These are phyloP conservation scores for Neofusicoccum ribis DNA, from an alignment of 2,329 filamentous ascomycete species.

Conservation along the genomic window DNA sequence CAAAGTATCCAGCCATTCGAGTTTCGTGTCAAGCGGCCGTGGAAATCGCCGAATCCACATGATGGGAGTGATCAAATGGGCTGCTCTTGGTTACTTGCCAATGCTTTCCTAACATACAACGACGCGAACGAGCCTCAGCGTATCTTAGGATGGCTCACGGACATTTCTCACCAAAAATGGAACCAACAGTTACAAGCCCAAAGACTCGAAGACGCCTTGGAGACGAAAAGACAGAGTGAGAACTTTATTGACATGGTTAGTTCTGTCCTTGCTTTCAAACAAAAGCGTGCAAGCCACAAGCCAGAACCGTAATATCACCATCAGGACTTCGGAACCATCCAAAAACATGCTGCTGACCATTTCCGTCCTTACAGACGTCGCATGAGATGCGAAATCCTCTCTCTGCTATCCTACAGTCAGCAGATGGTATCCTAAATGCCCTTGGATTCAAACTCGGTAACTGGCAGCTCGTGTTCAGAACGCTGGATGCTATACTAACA, in stretches of 20 bases:
- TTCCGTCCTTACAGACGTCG: background rate
- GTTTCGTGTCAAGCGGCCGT: constrained; percentile 2
- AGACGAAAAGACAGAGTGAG: constrained; percentile 38
- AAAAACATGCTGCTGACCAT: background rate
- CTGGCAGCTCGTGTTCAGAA: too few species aligned
- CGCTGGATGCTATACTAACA: too few species aligned
- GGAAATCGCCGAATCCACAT: background rate
- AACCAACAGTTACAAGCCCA: constrained; percentile 30
- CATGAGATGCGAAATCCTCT: constrained; percentile 23
- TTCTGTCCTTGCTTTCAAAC: background rate
- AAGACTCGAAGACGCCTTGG: constrained; percentile 37
- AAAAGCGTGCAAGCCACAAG: too few species aligned
- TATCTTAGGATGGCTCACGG: constrained; percentile 36
- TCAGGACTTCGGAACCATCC: background rate
- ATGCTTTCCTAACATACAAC: constrained; percentile 33
- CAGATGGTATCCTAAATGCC: constrained; percentile 34
- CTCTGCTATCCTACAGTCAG: constrained; percentile 35
- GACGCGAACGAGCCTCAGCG: constrained; percentile 29
- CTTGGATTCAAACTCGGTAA: background rate
- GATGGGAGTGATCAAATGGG: background rate
- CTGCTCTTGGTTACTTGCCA: constrained; percentile 31
- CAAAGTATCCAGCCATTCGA: constrained; percentile 10
- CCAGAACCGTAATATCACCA: background rate
- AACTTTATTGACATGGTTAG: constrained; percentile 39
- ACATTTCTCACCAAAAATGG: constrained; percentile 36